Percentiles rank a stretch among this genome's conserved stretches.
Conservation (phyloP, 2,329 filamentous ascomycete species). For the Apiospora hydei region DNA sequence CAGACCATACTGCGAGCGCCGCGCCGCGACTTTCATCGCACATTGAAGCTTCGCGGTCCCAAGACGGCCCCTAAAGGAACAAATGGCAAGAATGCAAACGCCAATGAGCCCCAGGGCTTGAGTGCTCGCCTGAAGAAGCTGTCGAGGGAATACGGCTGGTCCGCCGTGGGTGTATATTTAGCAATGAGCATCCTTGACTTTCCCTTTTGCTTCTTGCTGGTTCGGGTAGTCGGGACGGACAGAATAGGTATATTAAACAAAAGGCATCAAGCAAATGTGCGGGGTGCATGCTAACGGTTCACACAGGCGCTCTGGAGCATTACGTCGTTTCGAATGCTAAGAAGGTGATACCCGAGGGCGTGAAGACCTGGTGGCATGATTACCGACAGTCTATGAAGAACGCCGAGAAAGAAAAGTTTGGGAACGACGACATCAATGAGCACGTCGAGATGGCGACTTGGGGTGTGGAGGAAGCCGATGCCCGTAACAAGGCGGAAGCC, state of each 20-base stretch:
- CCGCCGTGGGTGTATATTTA: constrained; percentile 90
- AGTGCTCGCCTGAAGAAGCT: constrained; percentile 81
- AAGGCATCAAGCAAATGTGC: background rate
- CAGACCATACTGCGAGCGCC: background rate
- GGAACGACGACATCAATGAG: constrained; percentile 52
- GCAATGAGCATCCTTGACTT: constrained; percentile 86
- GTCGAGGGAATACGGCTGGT: constrained; percentile 92
- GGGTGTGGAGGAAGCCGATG: constrained; percentile 70
- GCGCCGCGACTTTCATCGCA: constrained; percentile 5
- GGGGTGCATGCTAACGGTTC: background rate
- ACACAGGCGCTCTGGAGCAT: constrained; percentile 70
- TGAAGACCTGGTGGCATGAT: constrained; percentile 61
- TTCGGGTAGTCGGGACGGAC: constrained; percentile 83
- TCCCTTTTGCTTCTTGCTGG: constrained; percentile 91
- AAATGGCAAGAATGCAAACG: background rate
- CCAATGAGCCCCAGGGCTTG: constrained; percentile 51
- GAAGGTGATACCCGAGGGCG: constrained; percentile 64
- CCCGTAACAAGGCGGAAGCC: constrained; percentile 68
- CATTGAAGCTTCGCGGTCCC: background rate
- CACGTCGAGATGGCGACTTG: constrained; percentile 60
- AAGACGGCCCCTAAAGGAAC: constrained; percentile 4
- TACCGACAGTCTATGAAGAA: constrained; percentile 57
- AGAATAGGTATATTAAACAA: constrained; percentile 72
- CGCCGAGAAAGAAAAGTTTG: constrained; percentile 51
- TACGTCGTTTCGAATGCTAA: constrained; percentile 67